Percentiles rank a stretch among this genome's conserved stretches.
phyloP scores from a whole-genome alignment of 139 green algal species.

The Asterochloris sp. region DNA sequence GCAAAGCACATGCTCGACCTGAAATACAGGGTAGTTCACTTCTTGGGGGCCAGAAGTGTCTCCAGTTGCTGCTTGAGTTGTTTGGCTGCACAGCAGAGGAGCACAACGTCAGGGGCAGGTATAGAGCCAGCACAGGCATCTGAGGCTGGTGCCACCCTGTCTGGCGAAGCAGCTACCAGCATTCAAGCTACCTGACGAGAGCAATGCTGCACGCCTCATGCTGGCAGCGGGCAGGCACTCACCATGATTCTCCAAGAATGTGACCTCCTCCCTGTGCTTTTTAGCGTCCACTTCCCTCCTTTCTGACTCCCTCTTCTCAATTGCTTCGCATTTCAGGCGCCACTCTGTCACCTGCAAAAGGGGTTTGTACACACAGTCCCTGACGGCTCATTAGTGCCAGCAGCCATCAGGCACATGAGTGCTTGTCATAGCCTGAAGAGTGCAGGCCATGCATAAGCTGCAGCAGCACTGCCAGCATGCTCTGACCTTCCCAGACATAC shows the following conservation, averaged over 20 bases:
- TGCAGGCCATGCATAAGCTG: not conserved
- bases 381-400: not conserved
- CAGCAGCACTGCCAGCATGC: not conserved
- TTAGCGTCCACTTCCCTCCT: conserved; percentile 72
- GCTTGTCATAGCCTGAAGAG: not conserved
- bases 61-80: conserved; percentile 85
- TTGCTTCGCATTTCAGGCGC: conserved; percentile 78
- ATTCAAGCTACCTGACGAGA: not conserved
- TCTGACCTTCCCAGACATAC: no score
- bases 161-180: not conserved
- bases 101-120: not conserved
- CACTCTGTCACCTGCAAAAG: conserved; percentile 63
- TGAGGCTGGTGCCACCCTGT: not conserved
- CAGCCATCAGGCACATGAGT: not conserved
- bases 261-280: conserved; percentile 85
- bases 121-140: not conserved
- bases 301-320: conserved; percentile 83
- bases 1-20: no score
- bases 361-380: not conserved
- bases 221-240: not conserved
- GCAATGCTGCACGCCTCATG: not conserved
- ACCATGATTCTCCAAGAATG: conserved; percentile 73
- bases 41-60: conserved; percentile 62
- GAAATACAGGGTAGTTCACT: conserved; percentile 16
- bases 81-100: conserved; percentile 25